phyloP scores from a whole-genome alignment of 192 early-diverging fungal species.

The Backusella sp. region DNA sequence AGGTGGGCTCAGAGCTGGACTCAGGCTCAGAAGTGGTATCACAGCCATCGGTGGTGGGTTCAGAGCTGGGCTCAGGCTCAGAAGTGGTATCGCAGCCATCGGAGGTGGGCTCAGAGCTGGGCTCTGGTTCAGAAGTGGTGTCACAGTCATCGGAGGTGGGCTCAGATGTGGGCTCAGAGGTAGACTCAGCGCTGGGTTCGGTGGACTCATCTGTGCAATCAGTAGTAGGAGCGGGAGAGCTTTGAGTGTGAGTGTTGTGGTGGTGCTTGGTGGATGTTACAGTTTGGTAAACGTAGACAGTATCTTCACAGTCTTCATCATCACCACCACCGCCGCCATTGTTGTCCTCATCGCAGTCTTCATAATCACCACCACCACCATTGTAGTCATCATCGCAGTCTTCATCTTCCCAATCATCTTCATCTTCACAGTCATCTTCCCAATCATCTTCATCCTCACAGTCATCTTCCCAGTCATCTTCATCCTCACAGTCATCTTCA shows the following conservation, averaged over 20 bases:
- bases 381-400: background rate
- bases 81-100: too few relatives aligned
- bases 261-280: background rate
- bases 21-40: too few relatives aligned
- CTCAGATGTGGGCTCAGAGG: background rate
- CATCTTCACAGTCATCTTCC: background rate
- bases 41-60: background rate
- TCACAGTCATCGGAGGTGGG: background rate
- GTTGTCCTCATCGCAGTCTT: background rate
- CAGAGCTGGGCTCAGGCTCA: background rate
- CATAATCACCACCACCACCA: background rate
- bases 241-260: background rate
- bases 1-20: background rate
- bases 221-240: background rate
- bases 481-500: background rate
- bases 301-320: background rate
- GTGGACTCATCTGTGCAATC: background rate
- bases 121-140: too few relatives aligned
- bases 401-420: background rate
- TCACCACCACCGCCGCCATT: background rate
- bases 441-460: background rate
- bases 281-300: slow-evolving; percentile 14
- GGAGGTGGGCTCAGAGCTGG: background rate
- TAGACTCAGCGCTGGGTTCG: background rate
- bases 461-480: background rate